Conservation (phyloP, 1,284 basidiomycete species). For the Apiotrichum akiyoshidainum region DNA sequence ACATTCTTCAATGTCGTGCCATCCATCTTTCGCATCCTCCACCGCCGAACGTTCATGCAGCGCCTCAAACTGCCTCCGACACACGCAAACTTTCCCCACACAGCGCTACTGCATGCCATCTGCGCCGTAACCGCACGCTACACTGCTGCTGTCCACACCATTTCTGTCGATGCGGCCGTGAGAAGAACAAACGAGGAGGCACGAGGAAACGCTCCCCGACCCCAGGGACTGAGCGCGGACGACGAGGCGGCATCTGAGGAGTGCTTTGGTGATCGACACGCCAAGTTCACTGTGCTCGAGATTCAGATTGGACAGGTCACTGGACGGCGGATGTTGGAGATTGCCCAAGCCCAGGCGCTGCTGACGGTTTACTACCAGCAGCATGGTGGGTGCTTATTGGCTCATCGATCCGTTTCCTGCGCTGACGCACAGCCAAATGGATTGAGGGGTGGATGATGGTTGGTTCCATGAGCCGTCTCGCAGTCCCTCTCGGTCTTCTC, state of each 20-base stretch:
- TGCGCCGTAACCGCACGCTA: slow-evolving; percentile 48
- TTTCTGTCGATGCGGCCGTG: slow-evolving; percentile 25
- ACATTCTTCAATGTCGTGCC: slow-evolving; percentile 47
- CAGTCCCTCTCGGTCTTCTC: slow-evolving; percentile 34
- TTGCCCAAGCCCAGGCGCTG: slow-evolving; percentile 32
- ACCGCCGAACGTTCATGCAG: slow-evolving; percentile 41
- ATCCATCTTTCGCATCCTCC: slow-evolving; percentile 42
- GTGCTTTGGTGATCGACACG: slow-evolving; percentile 36
- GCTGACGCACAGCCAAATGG: slow-evolving; percentile 24
- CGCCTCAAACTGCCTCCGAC: slow-evolving; percentile 50
- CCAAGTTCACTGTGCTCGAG: slow-evolving; percentile 23
- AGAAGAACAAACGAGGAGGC: slow-evolving; percentile 17
- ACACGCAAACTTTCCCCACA: slow-evolving; percentile 49
- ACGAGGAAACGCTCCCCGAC: slow-evolving; percentile 3
- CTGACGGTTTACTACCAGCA: slow-evolving; percentile 29
- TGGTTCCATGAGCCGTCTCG: slow-evolving; percentile 24
- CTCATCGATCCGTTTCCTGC: too few relatives aligned
- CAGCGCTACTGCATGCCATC: slow-evolving; percentile 50
- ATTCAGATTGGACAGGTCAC: slow-evolving; percentile 13
- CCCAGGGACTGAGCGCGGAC: slow-evolving; percentile 14
- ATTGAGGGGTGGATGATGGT: slow-evolving; percentile 39
- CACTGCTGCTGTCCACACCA: slow-evolving; percentile 32
- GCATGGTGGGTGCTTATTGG: slow-evolving; percentile 11
- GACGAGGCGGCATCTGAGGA: slow-evolving; percentile 19
- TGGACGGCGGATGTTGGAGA: slow-evolving; percentile 30